These are phyloP conservation scores for Fagopyrum homotropicum DNA, from an alignment of 148 eudicot species.

Conservation along the genomic window DNA sequence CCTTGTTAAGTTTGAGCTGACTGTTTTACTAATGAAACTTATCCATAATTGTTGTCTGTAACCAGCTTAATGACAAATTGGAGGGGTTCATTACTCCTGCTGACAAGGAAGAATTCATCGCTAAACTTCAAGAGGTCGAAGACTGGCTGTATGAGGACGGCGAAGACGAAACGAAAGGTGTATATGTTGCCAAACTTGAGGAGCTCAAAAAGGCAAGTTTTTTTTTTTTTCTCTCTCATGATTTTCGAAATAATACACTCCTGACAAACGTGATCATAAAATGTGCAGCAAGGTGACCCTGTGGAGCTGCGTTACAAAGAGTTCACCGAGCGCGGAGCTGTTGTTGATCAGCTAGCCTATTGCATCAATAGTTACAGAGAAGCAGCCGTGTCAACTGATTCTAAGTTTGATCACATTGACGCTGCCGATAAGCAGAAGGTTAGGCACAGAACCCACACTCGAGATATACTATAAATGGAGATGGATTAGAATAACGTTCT, in stretches of 20 bases:
- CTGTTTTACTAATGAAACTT: not conserved
- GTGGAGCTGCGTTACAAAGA: constrained; percentile 85
- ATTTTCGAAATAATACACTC: not conserved
- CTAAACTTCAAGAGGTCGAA: constrained; percentile 75
- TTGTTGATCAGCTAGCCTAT: constrained; percentile 43
- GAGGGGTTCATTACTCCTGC: constrained; percentile 55
- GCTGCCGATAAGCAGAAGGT: constrained; percentile 79
- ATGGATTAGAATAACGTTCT: no score
- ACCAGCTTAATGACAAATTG: constrained; percentile 74
- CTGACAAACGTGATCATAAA: not conserved
- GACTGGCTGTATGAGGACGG: constrained; percentile 98
- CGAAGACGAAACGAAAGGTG: constrained; percentile 90
- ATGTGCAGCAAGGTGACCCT: constrained; percentile 74
- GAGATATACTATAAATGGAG: no score
- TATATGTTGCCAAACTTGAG: constrained; percentile 80
- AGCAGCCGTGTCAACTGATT: constrained; percentile 59
- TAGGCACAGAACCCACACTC: not conserved
- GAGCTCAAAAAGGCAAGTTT: constrained; percentile 72
- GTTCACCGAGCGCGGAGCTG: constrained; percentile 51
- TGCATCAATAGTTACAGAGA: constrained; percentile 66
- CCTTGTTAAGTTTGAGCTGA: not conserved
- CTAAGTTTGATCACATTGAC: constrained; percentile 90
- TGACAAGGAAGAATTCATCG: constrained; percentile 60
- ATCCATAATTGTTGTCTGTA: not conserved
- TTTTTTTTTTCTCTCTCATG: not conserved